Evolutionary conservation across 495 filamentous ascomycete species (phyloP), one percentile per base, ranked within the genome.

Genomic region (Chaetomium tenue): DNA sequence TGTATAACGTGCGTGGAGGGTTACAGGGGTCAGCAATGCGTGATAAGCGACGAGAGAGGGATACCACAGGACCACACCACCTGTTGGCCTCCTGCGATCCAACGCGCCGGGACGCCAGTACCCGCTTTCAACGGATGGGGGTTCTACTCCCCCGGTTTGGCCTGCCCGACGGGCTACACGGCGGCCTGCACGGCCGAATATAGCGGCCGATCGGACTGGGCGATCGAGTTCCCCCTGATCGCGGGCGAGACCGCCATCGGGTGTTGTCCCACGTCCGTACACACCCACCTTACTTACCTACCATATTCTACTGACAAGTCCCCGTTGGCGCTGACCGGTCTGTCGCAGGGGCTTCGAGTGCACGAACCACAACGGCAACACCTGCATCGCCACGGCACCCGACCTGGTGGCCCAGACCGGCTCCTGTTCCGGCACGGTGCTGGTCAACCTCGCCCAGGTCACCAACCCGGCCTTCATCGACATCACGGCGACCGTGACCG

Each of bases 111-210:
- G 37, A 47, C 46, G 18, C 52, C 16, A 23, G 5, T 8, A 12
- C 30, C 6, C 20, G 62, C 57, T 23, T 63, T 68, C 22, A 12
- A 60, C 25, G 70, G 70, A 20, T 67, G 61, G 68, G 70, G 70
- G 0, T 65, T 68, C 30, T 72, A 68, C 52, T 70, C 68, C 11
- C 68, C 70, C 9, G 70, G 70, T 0, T 51, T 69, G 11, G 57
- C 59, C 3, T 72, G 70, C 46, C 70, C 70, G 16, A 61, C 58
- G 20, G 70, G 70, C 53, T 72, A 68, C 56, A 66, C 63, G 3
- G 51, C 70, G n/a, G 70, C 56, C 0, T 68, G 63, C 15, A 57
- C 57, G n/a, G 63, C 61, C 0, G 58, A 62, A 13, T 57, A 63
- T 25, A 64, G 64, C 37, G 61, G 66, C 0, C 46, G 60, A 7